Conservation (phyloP, 495 filamentous ascomycete genomes). For the Penicillium lagena region DNA sequence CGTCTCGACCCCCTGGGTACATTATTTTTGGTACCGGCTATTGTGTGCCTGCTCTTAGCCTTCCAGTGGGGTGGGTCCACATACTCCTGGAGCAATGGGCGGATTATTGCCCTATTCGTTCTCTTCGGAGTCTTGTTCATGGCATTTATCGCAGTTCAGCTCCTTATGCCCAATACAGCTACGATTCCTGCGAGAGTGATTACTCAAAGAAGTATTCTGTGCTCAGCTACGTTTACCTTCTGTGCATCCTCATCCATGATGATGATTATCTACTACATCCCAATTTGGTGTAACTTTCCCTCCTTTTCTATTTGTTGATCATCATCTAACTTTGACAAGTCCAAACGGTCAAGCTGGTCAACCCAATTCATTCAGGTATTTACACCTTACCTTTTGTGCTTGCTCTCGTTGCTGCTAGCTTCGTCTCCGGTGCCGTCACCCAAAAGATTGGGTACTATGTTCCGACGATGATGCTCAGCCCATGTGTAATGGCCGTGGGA, state of each 20-base stretch:
- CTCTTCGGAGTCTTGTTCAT: conserved; percentile 17
- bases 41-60: conserved; percentile 35
- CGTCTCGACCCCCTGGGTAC: conserved; percentile 20
- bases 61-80: conserved; percentile 37
- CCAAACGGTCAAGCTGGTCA: conserved; percentile 27
- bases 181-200: conserved; percentile 28
- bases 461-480: conserved; percentile 24
- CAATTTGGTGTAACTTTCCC: conserved; percentile 46
- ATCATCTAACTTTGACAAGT: conserved; percentile 21
- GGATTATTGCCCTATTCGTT: conserved; percentile 32
- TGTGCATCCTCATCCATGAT: conserved; percentile 5
- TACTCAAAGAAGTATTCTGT: conserved; percentile 18
- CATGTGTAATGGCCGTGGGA: conserved; percentile 22
- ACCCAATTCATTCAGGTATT: conserved; percentile 23
- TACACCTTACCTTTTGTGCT: conserved; percentile 24
- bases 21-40: conserved; percentile 21
- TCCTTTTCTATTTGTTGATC: neutral
- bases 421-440: conserved; percentile 14
- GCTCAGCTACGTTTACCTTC: conserved; percentile 7
- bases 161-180: conserved; percentile 16
- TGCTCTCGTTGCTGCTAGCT: conserved; percentile 13
- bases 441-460: conserved; percentile 31
- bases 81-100: conserved; percentile 27
- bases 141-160: conserved; percentile 17
- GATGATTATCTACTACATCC: conserved; percentile 51